Evolutionary conservation across 305 asterid genomes (phyloP).

Genomic region (Plantago coronopus): DNA sequence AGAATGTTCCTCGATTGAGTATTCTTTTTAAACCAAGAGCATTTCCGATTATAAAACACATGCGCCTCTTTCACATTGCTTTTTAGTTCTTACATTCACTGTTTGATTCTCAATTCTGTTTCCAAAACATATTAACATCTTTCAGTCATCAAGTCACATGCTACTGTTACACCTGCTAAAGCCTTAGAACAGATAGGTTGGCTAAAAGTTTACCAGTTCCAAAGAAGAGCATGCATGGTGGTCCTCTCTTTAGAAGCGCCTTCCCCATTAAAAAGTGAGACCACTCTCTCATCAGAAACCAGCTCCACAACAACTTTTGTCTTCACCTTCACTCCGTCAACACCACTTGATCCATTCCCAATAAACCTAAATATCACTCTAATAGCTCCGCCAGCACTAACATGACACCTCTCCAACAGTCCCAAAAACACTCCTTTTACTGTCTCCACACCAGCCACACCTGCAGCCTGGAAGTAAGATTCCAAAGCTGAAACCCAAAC

Average conservation of each 20-base stretch:
- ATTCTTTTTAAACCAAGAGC: neutral
- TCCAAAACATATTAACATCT: conserved; percentile 6
- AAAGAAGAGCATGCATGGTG: conserved; percentile 90
- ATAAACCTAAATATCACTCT: conserved; percentile 72
- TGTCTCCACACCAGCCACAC: conserved; percentile 82
- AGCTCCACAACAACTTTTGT: conserved; percentile 70
- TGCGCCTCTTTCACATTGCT: conserved; percentile 18
- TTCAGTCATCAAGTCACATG: neutral
- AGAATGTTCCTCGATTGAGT: neutral
- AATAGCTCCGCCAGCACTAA: conserved; percentile 74
- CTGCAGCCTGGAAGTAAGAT: conserved; percentile 75
- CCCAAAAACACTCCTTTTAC: conserved; percentile 80
- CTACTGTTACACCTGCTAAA: neutral
- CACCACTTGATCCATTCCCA: conserved; percentile 53
- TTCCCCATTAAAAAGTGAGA: conserved; percentile 63
- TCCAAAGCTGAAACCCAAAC: conserved; percentile 97
- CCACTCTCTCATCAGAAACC: conserved; percentile 89
- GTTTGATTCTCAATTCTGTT: neutral
- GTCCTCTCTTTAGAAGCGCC: conserved; percentile 76
- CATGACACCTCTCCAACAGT: conserved; percentile 73
- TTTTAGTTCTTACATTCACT: neutral
- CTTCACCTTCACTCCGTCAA: conserved; percentile 65
- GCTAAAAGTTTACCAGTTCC: conserved; percentile 72
- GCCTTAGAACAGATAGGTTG: conserved; percentile 12
- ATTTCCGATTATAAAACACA: neutral